These are phyloP conservation scores for Amesomyces nigricolor DNA, from an alignment of 2,329 filamentous ascomycete species.

Conservation along the genomic window DNA sequence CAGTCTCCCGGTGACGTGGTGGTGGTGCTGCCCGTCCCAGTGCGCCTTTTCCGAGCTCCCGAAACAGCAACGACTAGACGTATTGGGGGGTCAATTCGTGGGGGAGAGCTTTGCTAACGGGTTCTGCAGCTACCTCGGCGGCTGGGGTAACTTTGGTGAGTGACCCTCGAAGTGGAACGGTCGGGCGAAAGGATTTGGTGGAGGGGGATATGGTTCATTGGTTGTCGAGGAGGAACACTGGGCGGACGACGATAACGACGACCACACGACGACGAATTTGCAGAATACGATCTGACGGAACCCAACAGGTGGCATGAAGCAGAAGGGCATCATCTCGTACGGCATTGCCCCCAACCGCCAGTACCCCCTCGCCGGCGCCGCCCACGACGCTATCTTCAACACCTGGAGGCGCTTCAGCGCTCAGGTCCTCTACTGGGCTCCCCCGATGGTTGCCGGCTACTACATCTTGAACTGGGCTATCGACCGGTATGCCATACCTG, in stretches of 20 bases:
- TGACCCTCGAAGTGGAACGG: conserved; percentile 26
- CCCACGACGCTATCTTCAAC: conserved; percentile 89
- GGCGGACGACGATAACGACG: not conserved
- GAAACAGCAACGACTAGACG: not conserved
- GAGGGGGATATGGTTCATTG: not conserved
- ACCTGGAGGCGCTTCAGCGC: conserved; percentile 76
- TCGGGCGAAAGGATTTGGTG: conserved; percentile 6
- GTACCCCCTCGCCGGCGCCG: conserved; percentile 72
- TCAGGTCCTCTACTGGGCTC: conserved; percentile 85
- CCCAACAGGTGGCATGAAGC: conserved; percentile 48
- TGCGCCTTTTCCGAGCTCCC: conserved; percentile 27
- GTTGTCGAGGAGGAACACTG: not conserved
- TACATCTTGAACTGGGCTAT: conserved; percentile 84
- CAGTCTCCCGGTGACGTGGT: conserved; percentile 28
- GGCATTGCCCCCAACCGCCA: conserved; percentile 82
- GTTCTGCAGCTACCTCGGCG: conserved; percentile 59
- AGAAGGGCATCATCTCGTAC: conserved; percentile 65
- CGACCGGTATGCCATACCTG: conserved; percentile 62
- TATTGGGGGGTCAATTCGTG: conserved; percentile 1
- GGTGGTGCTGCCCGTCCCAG: not conserved
- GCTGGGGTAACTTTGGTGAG: conserved; percentile 72
- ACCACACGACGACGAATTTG: not conserved
- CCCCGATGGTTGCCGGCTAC: conserved; percentile 74
- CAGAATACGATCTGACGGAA: conserved; percentile 26
- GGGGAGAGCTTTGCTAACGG: conserved; percentile 18